Conservation (phyloP, 805 yeast genomes). For the Isabelozyma rhagii region DNA sequence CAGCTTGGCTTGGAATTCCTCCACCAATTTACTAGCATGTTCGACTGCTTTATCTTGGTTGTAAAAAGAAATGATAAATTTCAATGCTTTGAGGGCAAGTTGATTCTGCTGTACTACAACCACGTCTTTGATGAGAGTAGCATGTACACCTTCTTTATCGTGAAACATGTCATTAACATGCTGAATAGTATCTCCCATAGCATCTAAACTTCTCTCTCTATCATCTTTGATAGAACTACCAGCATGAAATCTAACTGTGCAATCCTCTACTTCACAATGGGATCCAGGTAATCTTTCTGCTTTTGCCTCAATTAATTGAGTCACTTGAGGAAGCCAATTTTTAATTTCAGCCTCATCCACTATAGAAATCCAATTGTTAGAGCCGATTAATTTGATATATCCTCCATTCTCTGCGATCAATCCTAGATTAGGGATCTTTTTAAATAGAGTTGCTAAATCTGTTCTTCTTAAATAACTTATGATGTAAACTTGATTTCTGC, state of each 20-base stretch:
- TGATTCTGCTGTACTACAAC: slow-evolving; percentile 70
- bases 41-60: slow-evolving; percentile 12
- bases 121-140: slow-evolving; percentile 64
- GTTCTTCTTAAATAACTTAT: slow-evolving; percentile 61
- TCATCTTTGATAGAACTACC: slow-evolving; percentile 61
- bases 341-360: slow-evolving; percentile 46
- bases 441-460: slow-evolving; percentile 65
- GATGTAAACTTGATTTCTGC: slow-evolving; percentile 66
- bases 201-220: slow-evolving; percentile 59
- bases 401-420: slow-evolving; percentile 91
- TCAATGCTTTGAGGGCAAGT: slow-evolving; percentile 53
- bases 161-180: slow-evolving; percentile 76
- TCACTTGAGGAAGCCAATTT: slow-evolving; percentile 59
- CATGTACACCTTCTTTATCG: slow-evolving; percentile 56
- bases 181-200: slow-evolving; percentile 81
- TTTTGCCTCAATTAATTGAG: slow-evolving; percentile 53
- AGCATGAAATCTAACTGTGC: slow-evolving; percentile 73
- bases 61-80: slow-evolving; percentile 44
- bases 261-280: slow-evolving; percentile 66
- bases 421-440: slow-evolving; percentile 68
- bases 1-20: slow-evolving; percentile 18
- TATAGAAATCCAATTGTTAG: slow-evolving; percentile 58
- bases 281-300: slow-evolving; percentile 82
- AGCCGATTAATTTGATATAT: slow-evolving; percentile 54
- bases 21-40: slow-evolving; percentile 14